phyloP scores from a whole-genome alignment of 805 yeast genomes.

The Sugiyamaella valdiviana region DNA sequence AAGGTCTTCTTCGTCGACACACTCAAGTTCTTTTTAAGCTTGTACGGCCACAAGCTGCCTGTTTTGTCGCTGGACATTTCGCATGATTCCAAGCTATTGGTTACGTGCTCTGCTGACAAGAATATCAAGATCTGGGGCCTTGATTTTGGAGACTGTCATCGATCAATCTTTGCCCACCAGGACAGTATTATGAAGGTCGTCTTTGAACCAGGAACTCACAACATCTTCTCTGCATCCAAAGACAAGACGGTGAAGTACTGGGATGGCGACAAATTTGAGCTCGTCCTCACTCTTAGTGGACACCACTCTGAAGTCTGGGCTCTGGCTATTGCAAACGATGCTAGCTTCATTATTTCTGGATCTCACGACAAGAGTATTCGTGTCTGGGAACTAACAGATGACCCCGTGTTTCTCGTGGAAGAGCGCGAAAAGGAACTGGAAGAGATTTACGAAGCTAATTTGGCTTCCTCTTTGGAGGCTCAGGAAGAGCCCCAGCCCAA shows the following conservation, averaged over 20 bases:
- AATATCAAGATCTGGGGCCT: slow-evolving; percentile 97
- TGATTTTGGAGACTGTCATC: slow-evolving; percentile 98
- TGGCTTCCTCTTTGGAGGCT: slow-evolving; percentile 65
- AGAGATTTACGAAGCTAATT: slow-evolving; percentile 77
- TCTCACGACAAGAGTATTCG: slow-evolving; percentile 93
- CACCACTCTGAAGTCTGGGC: slow-evolving; percentile 96
- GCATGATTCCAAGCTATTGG: slow-evolving; percentile 74
- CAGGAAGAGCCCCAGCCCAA: slow-evolving; percentile 39
- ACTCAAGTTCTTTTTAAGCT: slow-evolving; percentile 76
- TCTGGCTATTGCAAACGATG: slow-evolving; percentile 63
- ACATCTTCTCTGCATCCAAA: slow-evolving; percentile 84
- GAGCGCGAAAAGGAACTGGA: slow-evolving; percentile 95
- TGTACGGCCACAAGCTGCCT: slow-evolving; percentile 95
- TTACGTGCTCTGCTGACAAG: slow-evolving; percentile 95
- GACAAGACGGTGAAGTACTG: slow-evolving; percentile 89
- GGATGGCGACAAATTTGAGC: slow-evolving; percentile 97
- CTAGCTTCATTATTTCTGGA: slow-evolving; percentile 66
- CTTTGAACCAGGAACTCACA: slow-evolving; percentile 79
- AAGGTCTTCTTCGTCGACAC: slow-evolving; percentile 87
- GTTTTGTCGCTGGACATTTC: slow-evolving; percentile 91
- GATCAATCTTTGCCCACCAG: slow-evolving; percentile 92
- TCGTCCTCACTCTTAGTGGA: slow-evolving; percentile 77
- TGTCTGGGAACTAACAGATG: slow-evolving; percentile 90
- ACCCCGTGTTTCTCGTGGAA: slow-evolving; percentile 94
- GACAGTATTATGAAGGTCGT: slow-evolving; percentile 87